Evolutionary conservation across 805 yeast species (phyloP).

Genomic region (Kuraishia floccosa): DNA sequence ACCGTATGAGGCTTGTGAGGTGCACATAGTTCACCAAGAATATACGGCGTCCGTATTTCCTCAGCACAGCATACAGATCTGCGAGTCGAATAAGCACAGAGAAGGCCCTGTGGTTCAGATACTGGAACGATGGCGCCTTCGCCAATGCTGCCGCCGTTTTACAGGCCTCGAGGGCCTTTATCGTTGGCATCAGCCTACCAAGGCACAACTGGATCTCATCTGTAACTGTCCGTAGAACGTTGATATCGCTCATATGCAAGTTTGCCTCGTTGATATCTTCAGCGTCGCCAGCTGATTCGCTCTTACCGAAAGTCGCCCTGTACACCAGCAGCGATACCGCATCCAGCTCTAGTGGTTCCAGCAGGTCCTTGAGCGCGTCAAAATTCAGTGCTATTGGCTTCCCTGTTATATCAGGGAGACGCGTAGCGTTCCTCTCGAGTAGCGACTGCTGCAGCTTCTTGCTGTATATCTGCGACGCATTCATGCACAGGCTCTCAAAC

Average conservation of each 20-base stretch:
- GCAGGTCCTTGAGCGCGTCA: constrained; percentile 9
- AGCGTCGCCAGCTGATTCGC: neutral
- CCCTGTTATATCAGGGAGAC: constrained; percentile 6
- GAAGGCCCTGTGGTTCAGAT: constrained; percentile 24
- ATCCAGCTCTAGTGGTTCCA: constrained; percentile 8
- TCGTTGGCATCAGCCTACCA: neutral
- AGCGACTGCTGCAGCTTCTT: constrained; percentile 14
- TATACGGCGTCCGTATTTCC: constrained; percentile 35
- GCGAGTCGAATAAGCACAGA: constrained; percentile 31
- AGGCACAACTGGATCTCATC: neutral
- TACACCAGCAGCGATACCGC: constrained; percentile 2
- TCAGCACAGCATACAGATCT: constrained; percentile 33
- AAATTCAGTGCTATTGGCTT: constrained; percentile 6
- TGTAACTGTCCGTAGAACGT: neutral
- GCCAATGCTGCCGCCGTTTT: constrained; percentile 9
- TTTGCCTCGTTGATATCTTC: no score
- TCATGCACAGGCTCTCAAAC: constrained; percentile 15
- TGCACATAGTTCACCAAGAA: constrained; percentile 33
- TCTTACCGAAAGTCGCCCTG: neutral
- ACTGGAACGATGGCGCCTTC: neutral
- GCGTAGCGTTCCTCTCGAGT: constrained; percentile 8
- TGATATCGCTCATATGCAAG: neutral
- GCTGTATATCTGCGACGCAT: constrained; percentile 15
- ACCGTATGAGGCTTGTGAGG: constrained; percentile 23
- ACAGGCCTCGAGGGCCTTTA: neutral